A percentile compares a stretch with the other conserved stretches of the same genome.
Evolutionary conservation across 495 filamentous ascomycete species (phyloP).

Genomic region (Lophiostoma macrostomum): DNA sequence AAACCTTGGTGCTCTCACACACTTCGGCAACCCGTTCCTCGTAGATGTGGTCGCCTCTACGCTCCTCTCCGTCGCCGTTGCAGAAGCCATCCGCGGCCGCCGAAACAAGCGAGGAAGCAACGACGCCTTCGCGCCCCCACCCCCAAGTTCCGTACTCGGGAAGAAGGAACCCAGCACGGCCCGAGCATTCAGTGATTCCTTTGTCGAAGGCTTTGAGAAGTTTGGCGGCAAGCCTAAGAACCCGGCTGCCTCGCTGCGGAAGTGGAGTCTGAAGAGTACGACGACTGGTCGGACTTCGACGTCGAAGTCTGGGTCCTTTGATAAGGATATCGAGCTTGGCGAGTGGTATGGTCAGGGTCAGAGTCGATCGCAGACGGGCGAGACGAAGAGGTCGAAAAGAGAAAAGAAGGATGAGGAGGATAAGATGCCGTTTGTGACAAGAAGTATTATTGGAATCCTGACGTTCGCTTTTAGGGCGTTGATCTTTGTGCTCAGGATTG

Average conservation of each 20-base stretch:
- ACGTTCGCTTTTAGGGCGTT: constrained; percentile 30
- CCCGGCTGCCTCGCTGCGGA: constrained; percentile 9
- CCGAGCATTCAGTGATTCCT: constrained; percentile 25
- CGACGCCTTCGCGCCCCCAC: constrained; percentile 30
- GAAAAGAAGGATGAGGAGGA: constrained; percentile 26
- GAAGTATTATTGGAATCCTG: constrained; percentile 31
- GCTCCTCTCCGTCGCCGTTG: constrained; percentile 61
- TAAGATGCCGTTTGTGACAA: constrained; percentile 29
- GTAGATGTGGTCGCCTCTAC: constrained; percentile 72
- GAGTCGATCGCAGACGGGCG: too few species aligned
- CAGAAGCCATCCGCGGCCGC: constrained; percentile 31
- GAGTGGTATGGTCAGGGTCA: constrained; percentile 34
- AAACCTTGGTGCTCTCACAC: constrained; percentile 44
- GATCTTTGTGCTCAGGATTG: constrained; percentile 32
- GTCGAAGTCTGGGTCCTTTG: constrained; percentile 8
- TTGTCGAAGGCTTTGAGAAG: constrained; percentile 22
- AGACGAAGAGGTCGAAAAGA: constrained; percentile 5
- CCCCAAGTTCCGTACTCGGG: constrained; percentile 11
- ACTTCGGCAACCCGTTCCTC: constrained; percentile 61
- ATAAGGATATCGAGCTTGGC: constrained; percentile 35
- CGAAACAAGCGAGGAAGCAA: not conserved
- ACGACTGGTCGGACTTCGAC: not conserved
- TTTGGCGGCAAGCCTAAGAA: constrained; percentile 25
- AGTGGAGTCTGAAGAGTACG: constrained; percentile 23
- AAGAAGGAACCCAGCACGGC: constrained; percentile 11